Evolutionary conservation across 768 basidiomycete species (phyloP).

Genomic region (Serendipita indica): DNA sequence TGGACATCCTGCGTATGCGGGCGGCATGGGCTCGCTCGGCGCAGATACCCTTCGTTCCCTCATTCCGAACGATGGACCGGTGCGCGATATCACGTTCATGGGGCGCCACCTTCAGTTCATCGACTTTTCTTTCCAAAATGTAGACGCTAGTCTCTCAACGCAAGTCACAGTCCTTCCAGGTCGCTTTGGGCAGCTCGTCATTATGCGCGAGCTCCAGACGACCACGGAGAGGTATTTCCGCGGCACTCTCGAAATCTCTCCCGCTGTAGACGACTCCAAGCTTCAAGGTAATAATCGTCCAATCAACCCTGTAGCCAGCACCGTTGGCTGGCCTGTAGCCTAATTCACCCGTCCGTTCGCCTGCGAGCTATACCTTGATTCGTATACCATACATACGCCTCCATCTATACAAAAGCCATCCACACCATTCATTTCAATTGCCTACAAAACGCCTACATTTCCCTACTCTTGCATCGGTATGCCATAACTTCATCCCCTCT

Average conservation of each 20-base stretch:
- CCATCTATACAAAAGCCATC: too few relatives aligned
- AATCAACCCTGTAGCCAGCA: constrained; percentile 6
- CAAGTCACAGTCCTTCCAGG: neutral
- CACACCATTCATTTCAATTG: too few relatives aligned
- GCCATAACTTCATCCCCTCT: too few relatives aligned
- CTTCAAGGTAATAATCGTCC: neutral
- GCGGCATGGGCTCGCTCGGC: neutral
- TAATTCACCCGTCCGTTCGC: neutral
- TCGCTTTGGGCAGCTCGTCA: constrained; percentile 4
- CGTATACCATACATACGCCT: too few relatives aligned
- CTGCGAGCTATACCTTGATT: too few relatives aligned
- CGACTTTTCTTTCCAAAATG: constrained; percentile 1
- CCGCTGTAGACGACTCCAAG: neutral
- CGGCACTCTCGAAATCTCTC: neutral
- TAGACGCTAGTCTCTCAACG: neutral
- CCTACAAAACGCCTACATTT: too few relatives aligned
- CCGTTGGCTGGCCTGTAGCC: constrained; percentile 7
- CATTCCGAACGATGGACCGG: neutral
- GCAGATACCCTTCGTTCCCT: constrained; percentile 4
- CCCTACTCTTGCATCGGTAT: too few relatives aligned
- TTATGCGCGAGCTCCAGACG: constrained; percentile 1
- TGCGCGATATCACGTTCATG: neutral
- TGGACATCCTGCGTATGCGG: neutral
- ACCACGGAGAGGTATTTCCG: neutral
- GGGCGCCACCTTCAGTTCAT: constrained; percentile 6